Conservation (phyloP, 805 yeast genomes). For the Zygoascus biomembranicola region DNA sequence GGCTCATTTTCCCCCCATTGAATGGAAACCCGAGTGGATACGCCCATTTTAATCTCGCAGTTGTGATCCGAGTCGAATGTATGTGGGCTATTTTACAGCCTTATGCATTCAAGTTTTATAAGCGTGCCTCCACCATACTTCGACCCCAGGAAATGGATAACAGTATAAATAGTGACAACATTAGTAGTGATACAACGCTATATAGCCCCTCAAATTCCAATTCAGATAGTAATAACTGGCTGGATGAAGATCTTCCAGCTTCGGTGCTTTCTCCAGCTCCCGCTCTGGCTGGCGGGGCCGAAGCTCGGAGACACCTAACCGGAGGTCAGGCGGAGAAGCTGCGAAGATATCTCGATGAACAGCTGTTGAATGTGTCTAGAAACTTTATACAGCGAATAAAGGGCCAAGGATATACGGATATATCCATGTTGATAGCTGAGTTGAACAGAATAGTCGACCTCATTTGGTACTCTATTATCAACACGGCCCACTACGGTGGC, state of each 20-base stretch:
- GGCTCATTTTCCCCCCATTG: conserved; percentile 41
- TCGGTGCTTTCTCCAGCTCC: conserved; percentile 7
- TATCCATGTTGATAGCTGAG: conserved; percentile 29
- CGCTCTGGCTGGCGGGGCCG: neutral
- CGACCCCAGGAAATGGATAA: neutral
- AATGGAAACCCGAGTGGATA: conserved; percentile 42
- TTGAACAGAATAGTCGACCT: conserved; percentile 43
- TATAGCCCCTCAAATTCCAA: neutral
- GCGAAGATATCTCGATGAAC: conserved; percentile 18
- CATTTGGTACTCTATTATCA: conserved; percentile 53
- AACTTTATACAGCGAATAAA: conserved; percentile 17
- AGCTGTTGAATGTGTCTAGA: conserved; percentile 17
- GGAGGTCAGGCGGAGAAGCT: conserved; percentile 16
- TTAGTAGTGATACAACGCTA: neutral
- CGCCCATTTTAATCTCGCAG: conserved; percentile 8
- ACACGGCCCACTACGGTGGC: conserved; percentile 29
- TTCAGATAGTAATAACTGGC: neutral
- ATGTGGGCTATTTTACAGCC: no score
- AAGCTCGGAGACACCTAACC: conserved; percentile 3
- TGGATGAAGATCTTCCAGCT: neutral
- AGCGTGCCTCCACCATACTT: no score
- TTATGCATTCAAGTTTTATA: no score
- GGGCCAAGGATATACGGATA: conserved; percentile 12
- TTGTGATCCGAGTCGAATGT: no score
- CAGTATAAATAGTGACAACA: neutral